Conservation (phyloP, 345 rosid genomes). For the Lenwebbia sp. region DNA sequence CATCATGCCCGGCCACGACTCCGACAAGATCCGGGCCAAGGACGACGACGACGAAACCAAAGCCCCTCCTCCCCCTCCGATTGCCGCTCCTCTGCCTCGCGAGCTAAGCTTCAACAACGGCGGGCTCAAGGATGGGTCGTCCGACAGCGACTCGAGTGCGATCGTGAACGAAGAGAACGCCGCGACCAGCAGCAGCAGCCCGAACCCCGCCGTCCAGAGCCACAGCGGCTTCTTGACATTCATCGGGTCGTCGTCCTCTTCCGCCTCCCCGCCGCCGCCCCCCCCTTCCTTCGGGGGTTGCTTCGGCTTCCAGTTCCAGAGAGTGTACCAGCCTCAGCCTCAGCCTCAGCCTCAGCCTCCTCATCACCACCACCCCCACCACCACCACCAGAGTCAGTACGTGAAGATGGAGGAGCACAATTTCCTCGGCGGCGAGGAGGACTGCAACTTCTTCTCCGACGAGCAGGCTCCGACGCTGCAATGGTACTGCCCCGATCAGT, state of each 20-base stretch:
- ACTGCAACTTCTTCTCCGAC: constrained; percentile 73
- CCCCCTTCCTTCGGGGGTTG: constrained; percentile 17
- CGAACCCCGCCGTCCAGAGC: constrained; percentile 15
- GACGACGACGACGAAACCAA: constrained; percentile 5
- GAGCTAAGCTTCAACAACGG: constrained; percentile 1
- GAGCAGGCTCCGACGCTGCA: constrained; percentile 80
- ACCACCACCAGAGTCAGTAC: constrained; percentile 19
- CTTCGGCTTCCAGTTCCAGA: constrained; percentile 15
- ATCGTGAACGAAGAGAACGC: constrained; percentile 58
- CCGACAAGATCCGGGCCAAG: neutral
- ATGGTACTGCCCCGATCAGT: constrained; percentile 63
- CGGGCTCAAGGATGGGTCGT: constrained; percentile 51
- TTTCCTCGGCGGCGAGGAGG: constrained; percentile 67
- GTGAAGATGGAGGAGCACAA: constrained; percentile 87
- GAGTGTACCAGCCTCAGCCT: neutral
- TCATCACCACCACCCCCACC: constrained; percentile 1
- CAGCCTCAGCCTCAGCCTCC: constrained; percentile 14
- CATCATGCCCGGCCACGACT: constrained; percentile 23
- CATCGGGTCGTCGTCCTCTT: neutral
- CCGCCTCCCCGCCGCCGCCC: neutral
- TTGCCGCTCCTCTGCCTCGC: neutral
- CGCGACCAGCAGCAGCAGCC: constrained; percentile 34
- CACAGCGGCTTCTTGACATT: neutral
- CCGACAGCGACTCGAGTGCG: constrained; percentile 89
- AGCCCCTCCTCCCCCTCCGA: constrained; percentile 8